Base-by-base conservation (phyloP, 2,329 filamentous ascomycete genomes). In the Fusarium palustre region DNA sequence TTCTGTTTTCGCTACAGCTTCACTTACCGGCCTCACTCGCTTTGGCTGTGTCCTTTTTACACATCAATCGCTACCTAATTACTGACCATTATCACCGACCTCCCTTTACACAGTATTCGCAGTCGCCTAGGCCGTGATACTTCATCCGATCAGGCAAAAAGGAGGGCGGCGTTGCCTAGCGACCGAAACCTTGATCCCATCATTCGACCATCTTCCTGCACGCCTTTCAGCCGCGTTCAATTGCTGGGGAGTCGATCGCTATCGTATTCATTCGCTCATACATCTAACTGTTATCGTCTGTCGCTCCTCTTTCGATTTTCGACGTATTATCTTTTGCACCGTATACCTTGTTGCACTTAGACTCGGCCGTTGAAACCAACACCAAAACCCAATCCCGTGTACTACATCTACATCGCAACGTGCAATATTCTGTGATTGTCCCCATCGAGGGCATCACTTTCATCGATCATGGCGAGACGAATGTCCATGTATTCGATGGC, bases 401-500 rank as follows among this genome's bases (percentile, higher is more conserved):
- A 59, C 63, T 66, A 57, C 66, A 56, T 46, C 49, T 60, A 22
- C 38, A 66, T 70, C 64, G 64, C 59, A 59, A 68, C 62, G 50
- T 68, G 31, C 31, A 54, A 42, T 46, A 52, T 28, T 18, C 62
- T 73, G 79, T 82, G 78, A 77, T 77, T 76, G 81, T 83, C 81
- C 82, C 68, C 65, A 54, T 42, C 55, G 75, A 69, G 78, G 79
- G 75, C 77, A 72, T 76, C 77, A 74, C 77, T 57, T 20, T 70
- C 66, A 62, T 56, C 70, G 59, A 74, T 57, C 77, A 90, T 90
- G 88, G 83, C 88, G 71, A 87, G 85, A 79, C 85, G 87, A 76
- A 87, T 88, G 85, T 91, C 90, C 71, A 89, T 90, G 85, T 91
- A 90, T 77, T 91, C 89, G 71, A 83, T 89, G 76, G 84, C 83